phyloP scores from a whole-genome alignment of 2,329 filamentous ascomycete genomes.

The Sclerotinia sclerotiorum region DNA sequence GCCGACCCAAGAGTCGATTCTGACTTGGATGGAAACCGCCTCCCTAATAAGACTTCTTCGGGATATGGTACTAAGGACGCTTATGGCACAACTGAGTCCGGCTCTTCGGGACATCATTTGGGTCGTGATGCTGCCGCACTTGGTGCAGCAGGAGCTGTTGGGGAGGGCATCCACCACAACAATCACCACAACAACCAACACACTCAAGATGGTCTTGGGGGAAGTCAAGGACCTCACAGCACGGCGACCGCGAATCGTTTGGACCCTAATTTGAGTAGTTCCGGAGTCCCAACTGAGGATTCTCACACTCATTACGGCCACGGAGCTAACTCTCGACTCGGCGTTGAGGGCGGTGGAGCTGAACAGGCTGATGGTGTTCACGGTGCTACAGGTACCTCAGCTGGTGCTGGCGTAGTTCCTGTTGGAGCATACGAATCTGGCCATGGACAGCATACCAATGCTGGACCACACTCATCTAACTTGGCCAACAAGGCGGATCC shows the following conservation, averaged over 20 bases:
- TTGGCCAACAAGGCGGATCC: constrained; percentile 45
- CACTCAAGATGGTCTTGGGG: neutral
- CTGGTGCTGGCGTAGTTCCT: constrained; percentile 22
- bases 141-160: constrained; percentile 25
- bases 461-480: constrained; percentile 42
- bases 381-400: constrained; percentile 24
- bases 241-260: constrained; percentile 36
- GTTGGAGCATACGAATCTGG: constrained; percentile 21
- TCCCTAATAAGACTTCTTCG: constrained; percentile 23
- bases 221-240: constrained; percentile 30
- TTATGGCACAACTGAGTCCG: constrained; percentile 11
- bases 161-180: constrained; percentile 27
- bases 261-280: constrained; percentile 33
- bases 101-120: constrained; percentile 20
- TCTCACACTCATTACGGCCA: constrained; percentile 24
- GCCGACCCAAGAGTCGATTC: constrained; percentile 38
- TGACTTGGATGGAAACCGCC: constrained; percentile 23
- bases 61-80: constrained; percentile 10
- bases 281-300: constrained; percentile 25
- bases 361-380: constrained; percentile 35
- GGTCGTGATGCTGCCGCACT: constrained; percentile 27
- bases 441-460: constrained; percentile 33
- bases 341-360: constrained; percentile 33
- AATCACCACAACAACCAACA: constrained; percentile 28
- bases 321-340: constrained; percentile 23